phyloP scores from a whole-genome alignment of 495 filamentous ascomycete genomes.

The Penicillium psychrofluorescens region DNA sequence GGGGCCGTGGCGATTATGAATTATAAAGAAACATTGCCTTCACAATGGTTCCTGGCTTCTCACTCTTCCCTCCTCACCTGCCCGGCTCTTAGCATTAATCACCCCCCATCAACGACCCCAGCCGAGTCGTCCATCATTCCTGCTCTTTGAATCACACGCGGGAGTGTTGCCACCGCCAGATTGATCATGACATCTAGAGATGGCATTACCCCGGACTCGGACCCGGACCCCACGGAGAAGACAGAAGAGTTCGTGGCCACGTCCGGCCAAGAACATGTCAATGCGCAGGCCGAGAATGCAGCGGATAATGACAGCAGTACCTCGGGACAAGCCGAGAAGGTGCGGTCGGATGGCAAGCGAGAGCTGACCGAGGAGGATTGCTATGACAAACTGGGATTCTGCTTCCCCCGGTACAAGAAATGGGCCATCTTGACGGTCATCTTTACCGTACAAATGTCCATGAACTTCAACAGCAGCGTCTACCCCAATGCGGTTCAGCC shows the following conservation, averaged over 20 bases:
- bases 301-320: conserved; percentile 8
- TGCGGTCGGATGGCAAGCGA: conserved; percentile 34
- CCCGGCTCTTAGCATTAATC: too few species aligned
- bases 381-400: conserved; percentile 56
- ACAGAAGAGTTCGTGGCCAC: neutral
- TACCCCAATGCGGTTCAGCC: conserved; percentile 59
- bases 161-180: neutral
- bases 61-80: too few species aligned
- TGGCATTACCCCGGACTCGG: neutral
- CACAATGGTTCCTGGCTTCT: too few species aligned
- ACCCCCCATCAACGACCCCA: too few species aligned
- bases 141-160: too few species aligned
- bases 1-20: too few species aligned
- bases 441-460: conserved; percentile 70
- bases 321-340: conserved; percentile 11
- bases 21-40: too few species aligned
- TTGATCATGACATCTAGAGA: neutral
- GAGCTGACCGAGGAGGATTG: conserved; percentile 57
- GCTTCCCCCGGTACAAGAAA: conserved; percentile 60
- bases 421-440: conserved; percentile 69
- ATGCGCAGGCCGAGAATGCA: conserved; percentile 15
- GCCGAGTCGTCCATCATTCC: too few species aligned
- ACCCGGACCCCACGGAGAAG: too few species aligned
- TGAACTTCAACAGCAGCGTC: conserved; percentile 78
- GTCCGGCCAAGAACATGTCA: neutral